These are phyloP conservation scores for Erysimum cheiri DNA, from an alignment of 441 rosid species.

Conservation along the genomic window DNA sequence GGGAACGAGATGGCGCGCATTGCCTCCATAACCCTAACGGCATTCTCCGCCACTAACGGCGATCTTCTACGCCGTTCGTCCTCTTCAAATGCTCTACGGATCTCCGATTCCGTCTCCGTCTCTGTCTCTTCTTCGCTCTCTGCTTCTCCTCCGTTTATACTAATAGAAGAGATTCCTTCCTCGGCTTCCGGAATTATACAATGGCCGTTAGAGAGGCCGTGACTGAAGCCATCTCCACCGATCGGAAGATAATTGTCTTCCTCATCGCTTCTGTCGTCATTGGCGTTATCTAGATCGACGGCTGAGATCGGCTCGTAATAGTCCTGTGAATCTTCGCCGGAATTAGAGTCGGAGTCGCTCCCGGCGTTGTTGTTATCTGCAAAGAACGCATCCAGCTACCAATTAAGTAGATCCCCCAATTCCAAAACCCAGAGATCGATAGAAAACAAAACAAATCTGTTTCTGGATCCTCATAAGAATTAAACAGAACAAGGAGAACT, in stretches of 20 bases:
- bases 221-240: constrained; percentile 24
- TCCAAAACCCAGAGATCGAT: not conserved
- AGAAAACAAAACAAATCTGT: not conserved
- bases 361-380: constrained; percentile 58
- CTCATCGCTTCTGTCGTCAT: constrained; percentile 40
- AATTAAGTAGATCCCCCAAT: constrained; percentile 4
- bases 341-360: constrained; percentile 75
- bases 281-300: constrained; percentile 44
- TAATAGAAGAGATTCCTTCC: constrained; percentile 58
- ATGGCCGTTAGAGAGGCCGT: constrained; percentile 55
- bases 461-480: not conserved
- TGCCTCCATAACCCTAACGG: constrained; percentile 75
- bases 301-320: constrained; percentile 85
- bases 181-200: constrained; percentile 39
- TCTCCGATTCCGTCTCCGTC: constrained; percentile 49
- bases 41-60: constrained; percentile 68
- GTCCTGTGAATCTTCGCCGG: constrained; percentile 56
- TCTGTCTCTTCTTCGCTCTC: constrained; percentile 51
- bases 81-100: constrained; percentile 66
- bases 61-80: constrained; percentile 78
- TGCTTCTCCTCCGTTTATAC: constrained; percentile 48
- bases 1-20: constrained; percentile 80
- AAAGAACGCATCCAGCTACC: not conserved
- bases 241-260: constrained; percentile 37
- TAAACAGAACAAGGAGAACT: not conserved